phyloP scores from a whole-genome alignment of 257 asterid species.

The Orobanche coerulescens region DNA sequence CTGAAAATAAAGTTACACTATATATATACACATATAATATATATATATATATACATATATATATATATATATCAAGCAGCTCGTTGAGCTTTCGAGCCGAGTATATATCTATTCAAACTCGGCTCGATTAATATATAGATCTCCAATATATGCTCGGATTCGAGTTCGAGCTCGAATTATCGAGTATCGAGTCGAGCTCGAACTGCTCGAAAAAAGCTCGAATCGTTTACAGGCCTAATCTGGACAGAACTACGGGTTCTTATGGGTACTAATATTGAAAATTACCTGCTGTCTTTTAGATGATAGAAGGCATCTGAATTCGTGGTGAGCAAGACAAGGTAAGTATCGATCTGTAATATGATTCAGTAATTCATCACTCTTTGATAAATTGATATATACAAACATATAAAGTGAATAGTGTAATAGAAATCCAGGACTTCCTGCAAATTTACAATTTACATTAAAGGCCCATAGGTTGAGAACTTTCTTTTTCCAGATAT shows the following conservation, averaged over 20 bases:
- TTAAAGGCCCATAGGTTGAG: not conserved
- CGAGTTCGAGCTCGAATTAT: too few relatives aligned
- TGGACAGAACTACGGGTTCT: slow-evolving; percentile 10
- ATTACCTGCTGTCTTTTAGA: slow-evolving; percentile 88
- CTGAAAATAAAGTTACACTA: too few relatives aligned
- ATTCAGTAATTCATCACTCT: slow-evolving; percentile 14
- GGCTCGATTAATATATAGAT: too few relatives aligned
- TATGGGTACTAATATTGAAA: slow-evolving; percentile 7
- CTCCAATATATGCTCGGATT: too few relatives aligned
- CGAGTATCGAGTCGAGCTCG: too few relatives aligned
- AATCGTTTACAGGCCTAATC: too few relatives aligned
- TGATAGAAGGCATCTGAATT: slow-evolving; percentile 86
- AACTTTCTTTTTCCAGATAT: not conserved
- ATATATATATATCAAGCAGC: too few relatives aligned
- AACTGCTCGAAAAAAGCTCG: too few relatives aligned
- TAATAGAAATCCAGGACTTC: not conserved
- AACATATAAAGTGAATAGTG: not conserved
- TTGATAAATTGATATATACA: slow-evolving; percentile 7
- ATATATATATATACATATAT: too few relatives aligned
- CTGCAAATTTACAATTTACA: not conserved
- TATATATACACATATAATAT: too few relatives aligned
- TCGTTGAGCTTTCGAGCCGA: too few relatives aligned
- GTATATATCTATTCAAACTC: too few relatives aligned
- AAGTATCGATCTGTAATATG: slow-evolving; percentile 69
- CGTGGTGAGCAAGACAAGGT: slow-evolving; percentile 78